Evolutionary conservation across 164 flowering plant species (phyloP).

Genomic region (Euptelea pleiosperma): DNA sequence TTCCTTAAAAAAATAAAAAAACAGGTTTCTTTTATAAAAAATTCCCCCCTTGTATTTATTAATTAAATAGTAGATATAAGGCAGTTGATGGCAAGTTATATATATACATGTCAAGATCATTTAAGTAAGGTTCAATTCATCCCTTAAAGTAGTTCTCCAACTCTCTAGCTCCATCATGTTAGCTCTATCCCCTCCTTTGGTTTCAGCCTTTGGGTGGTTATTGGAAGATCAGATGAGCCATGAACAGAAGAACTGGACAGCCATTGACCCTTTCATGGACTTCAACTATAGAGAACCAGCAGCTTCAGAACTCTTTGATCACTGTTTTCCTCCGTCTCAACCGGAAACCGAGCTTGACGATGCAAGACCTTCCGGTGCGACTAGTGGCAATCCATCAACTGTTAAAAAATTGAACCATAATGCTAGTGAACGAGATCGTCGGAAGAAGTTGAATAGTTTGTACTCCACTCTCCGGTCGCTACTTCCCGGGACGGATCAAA

Average conservation of each 20-base stretch:
- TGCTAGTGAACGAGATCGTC: conserved; percentile 72
- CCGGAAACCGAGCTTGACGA: no score
- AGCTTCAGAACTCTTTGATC: not conserved
- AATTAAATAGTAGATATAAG: no score
- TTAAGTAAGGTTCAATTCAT: not conserved
- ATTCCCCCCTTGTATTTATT: no score
- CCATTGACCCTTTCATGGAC: not conserved
- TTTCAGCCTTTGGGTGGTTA: conserved; percentile 23
- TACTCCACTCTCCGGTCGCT: conserved; percentile 54
- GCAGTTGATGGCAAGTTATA: not conserved
- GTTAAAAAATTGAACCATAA: conserved; percentile 65
- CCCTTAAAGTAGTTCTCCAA: not conserved
- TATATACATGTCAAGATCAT: conserved; percentile 7
- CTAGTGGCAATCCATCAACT: conserved; percentile 5
- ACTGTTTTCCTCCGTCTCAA: no score
- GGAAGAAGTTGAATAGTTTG: conserved; percentile 57
- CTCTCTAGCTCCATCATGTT: conserved; percentile 21
- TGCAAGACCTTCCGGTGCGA: no score
- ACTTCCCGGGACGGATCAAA: conserved; percentile 55
- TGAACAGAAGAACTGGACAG: not conserved
- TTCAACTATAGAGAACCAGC: conserved; percentile 4
- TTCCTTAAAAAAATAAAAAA: no score
- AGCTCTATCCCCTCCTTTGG: conserved; percentile 16
- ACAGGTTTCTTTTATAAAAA: no score
- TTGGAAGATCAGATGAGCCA: conserved; percentile 4